These are phyloP conservation scores for Aureococcus anophagefferens DNA, from an alignment of 108 stramenopile species.

Conservation along the genomic window DNA sequence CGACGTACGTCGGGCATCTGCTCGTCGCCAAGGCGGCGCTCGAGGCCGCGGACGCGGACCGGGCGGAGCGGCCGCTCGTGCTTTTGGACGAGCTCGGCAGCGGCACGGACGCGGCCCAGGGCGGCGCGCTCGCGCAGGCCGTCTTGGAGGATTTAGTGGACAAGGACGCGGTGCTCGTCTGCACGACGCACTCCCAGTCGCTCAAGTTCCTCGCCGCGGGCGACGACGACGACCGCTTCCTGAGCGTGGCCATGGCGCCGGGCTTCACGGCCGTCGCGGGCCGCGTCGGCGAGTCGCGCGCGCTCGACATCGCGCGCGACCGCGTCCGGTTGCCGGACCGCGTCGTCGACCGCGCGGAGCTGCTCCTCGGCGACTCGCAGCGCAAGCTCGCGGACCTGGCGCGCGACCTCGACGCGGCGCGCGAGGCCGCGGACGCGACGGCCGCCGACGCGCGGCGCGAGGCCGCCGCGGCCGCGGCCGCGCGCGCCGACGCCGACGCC, in stretches of 20 bases:
- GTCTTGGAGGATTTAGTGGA: slow-evolving; percentile 74
- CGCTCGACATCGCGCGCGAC: slow-evolving; percentile 67
- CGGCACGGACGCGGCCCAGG: slow-evolving; percentile 87
- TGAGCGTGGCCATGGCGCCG: slow-evolving; percentile 83
- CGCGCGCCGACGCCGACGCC: not conserved
- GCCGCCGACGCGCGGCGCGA: slow-evolving; percentile 3
- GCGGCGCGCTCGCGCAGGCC: slow-evolving; percentile 87
- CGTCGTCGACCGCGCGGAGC: slow-evolving; percentile 64
- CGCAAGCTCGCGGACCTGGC: slow-evolving; percentile 75
- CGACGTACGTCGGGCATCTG: slow-evolving; percentile 87
- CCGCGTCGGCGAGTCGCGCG: slow-evolving; percentile 83
- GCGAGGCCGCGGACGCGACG: slow-evolving; percentile 4
- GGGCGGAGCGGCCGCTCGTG: slow-evolving; percentile 41
- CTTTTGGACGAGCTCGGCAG: slow-evolving; percentile 87
- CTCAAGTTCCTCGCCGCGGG: slow-evolving; percentile 78
- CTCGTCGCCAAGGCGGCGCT: slow-evolving; percentile 70
- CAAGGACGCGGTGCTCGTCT: slow-evolving; percentile 68
- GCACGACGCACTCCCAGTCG: slow-evolving; percentile 82
- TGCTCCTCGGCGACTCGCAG: slow-evolving; percentile 67
- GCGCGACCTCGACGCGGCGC: slow-evolving; percentile 61
- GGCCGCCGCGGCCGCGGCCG: too few relatives aligned
- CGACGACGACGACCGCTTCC: slow-evolving; percentile 58
- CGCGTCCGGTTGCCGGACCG: slow-evolving; percentile 54
- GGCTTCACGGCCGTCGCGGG: slow-evolving; percentile 79
- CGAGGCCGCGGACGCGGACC: slow-evolving; percentile 23